Percentiles rank a stretch among this genome's conserved stretches.
Evolutionary conservation across 164 flowering plant genomes (phyloP).

Genomic region (Saururus chinensis): DNA sequence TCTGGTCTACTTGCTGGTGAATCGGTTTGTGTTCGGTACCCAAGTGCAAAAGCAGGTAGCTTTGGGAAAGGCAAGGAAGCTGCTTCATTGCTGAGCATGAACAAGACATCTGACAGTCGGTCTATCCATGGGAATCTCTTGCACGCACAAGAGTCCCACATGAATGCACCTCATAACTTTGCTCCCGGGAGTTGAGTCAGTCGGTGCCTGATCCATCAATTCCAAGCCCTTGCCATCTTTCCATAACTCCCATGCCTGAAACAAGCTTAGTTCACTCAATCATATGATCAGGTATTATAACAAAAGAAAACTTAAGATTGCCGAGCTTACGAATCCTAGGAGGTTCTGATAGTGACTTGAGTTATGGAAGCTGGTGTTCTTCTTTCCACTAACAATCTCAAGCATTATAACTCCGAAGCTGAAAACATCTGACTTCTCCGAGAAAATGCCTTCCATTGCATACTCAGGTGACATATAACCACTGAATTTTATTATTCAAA

Average conservation of each 20-base stretch:
- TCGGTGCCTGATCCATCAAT: neutral
- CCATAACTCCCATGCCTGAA: conserved; percentile 7
- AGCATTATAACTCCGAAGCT: conserved; percentile 47
- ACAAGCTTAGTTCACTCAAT: neutral
- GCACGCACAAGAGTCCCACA: conserved; percentile 7
- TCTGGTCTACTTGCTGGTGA: neutral
- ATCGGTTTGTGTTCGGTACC: neutral
- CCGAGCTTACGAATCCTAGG: conserved; percentile 37
- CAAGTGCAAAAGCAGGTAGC: neutral
- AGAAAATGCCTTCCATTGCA: conserved; percentile 38
- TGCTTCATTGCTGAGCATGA: conserved; percentile 1
- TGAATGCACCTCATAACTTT: conserved; percentile 1
- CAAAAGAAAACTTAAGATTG: neutral
- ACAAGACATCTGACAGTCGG: conserved; percentile 1
- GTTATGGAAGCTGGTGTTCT: conserved; percentile 27
- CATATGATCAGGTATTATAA: neutral
- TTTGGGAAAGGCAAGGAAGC: neutral
- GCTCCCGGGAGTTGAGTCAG: neutral
- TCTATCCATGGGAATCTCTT: neutral
- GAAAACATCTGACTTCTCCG: conserved; percentile 43
- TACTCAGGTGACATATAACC: conserved; percentile 63
- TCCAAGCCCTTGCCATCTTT: conserved; percentile 3
- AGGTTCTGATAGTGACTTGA: conserved; percentile 23
- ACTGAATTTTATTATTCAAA: conserved; percentile 14
- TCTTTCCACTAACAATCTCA: conserved; percentile 46